Conservation (phyloP, 179 eudicot species). For the Patellifolia procumbens region DNA sequence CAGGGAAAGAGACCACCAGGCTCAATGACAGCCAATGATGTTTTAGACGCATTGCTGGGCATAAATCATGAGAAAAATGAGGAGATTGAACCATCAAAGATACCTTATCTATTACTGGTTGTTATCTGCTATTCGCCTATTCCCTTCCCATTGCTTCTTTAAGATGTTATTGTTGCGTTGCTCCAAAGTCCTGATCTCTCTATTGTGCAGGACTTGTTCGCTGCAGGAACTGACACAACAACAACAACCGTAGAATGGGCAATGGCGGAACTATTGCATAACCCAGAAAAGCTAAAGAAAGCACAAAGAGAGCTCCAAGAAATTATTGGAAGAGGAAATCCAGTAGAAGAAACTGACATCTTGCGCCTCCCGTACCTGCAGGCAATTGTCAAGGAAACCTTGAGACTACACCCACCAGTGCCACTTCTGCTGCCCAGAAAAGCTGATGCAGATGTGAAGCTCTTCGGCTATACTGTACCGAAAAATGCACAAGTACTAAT, state of each 20-base stretch:
- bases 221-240: constrained; percentile 31
- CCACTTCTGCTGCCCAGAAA: constrained; percentile 33
- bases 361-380: constrained; percentile 27
- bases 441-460: constrained; percentile 15
- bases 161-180: neutral
- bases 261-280: constrained; percentile 33
- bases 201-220: constrained; percentile 29
- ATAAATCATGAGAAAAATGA: constrained; percentile 21
- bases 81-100: constrained; percentile 29
- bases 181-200: neutral
- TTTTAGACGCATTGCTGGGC: constrained; percentile 39
- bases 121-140: neutral
- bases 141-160: neutral
- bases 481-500: constrained; percentile 31
- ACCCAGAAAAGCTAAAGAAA: constrained; percentile 25
- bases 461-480: constrained; percentile 29
- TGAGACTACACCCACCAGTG: constrained; percentile 37
- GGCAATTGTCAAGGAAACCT: constrained; percentile 31
- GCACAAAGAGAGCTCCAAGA: constrained; percentile 23
- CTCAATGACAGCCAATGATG: constrained; percentile 22
- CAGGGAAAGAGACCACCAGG: neutral
- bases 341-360: constrained; percentile 33
- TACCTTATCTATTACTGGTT: constrained; percentile 39
- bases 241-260: constrained; percentile 30
- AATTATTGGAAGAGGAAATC: constrained; percentile 24